Percentiles rank a stretch among this genome's conserved stretches.
These are phyloP conservation scores for Musa beccarii DNA, from an alignment of 176 grass and related monocot species.

Conservation along the genomic window DNA sequence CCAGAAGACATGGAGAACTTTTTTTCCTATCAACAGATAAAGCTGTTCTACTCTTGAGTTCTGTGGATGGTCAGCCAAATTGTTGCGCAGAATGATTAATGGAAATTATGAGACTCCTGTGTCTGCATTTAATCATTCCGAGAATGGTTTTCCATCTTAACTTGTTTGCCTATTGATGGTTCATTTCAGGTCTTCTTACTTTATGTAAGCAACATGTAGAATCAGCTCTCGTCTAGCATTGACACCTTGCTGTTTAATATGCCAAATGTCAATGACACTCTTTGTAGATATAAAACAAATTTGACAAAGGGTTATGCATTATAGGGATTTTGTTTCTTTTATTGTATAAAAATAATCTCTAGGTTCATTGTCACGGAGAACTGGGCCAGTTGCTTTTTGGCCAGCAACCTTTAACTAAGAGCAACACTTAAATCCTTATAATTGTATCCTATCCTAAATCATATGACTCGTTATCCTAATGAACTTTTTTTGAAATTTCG, in stretches of 20 bases:
- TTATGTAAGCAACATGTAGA: slow-evolving; percentile 11
- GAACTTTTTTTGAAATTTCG: no score
- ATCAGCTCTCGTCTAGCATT: not conserved
- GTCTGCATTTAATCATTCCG: slow-evolving; percentile 28
- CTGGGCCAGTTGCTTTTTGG: not conserved
- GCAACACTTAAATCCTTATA: no score
- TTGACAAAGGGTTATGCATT: not conserved
- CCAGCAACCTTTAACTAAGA: no score
- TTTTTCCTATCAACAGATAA: slow-evolving; percentile 73
- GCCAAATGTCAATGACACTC: not conserved
- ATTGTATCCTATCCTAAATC: no score
- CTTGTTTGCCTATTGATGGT: slow-evolving; percentile 12
- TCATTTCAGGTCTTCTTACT: slow-evolving; percentile 24
- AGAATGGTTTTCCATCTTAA: slow-evolving; percentile 46
- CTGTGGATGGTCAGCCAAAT: slow-evolving; percentile 70
- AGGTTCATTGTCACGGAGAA: not conserved
- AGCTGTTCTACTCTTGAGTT: slow-evolving; percentile 72
- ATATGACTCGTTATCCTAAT: no score
- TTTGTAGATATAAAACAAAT: not conserved
- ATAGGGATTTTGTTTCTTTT: not conserved
- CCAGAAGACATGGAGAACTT: slow-evolving; percentile 50
- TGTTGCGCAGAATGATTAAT: slow-evolving; percentile 39
- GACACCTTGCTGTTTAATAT: not conserved
- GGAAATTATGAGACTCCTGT: slow-evolving; percentile 28
- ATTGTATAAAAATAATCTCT: not conserved